phyloP scores from a whole-genome alignment of 768 basidiomycete species.

The Naganishia kalamii region DNA sequence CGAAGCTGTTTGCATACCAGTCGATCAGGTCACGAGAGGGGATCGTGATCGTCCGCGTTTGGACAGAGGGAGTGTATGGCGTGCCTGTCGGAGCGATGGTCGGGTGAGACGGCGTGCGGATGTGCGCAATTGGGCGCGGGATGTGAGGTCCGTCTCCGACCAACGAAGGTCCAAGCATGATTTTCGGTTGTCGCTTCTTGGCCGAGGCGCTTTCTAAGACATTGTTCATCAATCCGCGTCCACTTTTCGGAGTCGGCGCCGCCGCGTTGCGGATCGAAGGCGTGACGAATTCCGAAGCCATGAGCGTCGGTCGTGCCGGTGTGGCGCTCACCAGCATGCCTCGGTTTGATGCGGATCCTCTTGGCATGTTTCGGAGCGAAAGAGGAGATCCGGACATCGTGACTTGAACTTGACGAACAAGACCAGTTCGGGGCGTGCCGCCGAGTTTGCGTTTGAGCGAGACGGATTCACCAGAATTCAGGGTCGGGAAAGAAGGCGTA shows the following conservation, averaged over 20 bases:
- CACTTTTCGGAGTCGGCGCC: conserved; percentile 2
- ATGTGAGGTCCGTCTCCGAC: not conserved
- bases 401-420: conserved; percentile 5
- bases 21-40: conserved; percentile 31
- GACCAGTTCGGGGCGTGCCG: not conserved
- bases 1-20: conserved; percentile 42
- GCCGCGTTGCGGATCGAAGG: not conserved
- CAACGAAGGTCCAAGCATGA: not conserved
- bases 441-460: not conserved
- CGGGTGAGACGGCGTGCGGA: conserved; percentile 3
- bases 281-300: not conserved
- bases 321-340: not conserved
- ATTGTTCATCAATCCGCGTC: conserved; percentile 13
- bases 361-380: not conserved
- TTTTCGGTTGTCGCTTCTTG: not conserved
- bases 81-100: not conserved
- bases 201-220: not conserved
- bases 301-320: not conserved
- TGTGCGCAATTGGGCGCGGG: not conserved
- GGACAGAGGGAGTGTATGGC: not conserved
- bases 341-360: not conserved
- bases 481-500: not conserved
- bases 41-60: conserved; percentile 24
- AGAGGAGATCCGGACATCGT: not conserved
- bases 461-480: not conserved